phyloP scores from a whole-genome alignment of 176 grass and related monocot genomes.

The Rhynchospora pubera region DNA sequence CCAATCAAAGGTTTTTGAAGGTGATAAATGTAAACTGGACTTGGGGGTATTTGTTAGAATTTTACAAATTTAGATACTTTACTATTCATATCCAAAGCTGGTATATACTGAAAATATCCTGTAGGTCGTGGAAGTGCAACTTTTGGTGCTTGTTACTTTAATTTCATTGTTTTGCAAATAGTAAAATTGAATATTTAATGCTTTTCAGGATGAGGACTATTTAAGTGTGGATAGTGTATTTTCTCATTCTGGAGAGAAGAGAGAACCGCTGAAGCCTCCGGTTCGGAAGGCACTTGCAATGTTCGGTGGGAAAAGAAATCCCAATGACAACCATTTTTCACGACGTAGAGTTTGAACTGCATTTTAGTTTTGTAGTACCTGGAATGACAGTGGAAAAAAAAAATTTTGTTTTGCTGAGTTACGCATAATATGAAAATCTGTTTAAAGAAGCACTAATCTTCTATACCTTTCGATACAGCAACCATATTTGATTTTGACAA shows the following conservation, averaged over 20 bases:
- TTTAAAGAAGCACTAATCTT: neutral
- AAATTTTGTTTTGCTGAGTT: neutral
- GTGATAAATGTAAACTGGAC: neutral
- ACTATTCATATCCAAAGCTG: neutral
- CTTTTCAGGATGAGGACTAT: constrained; percentile 60
- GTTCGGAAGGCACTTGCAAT: constrained; percentile 74
- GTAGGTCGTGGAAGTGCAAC: neutral
- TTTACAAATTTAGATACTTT: neutral
- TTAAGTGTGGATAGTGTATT: constrained; percentile 62
- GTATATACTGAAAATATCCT: neutral
- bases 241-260: constrained; percentile 59
- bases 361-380: neutral
- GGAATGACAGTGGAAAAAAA: neutral
- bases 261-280: constrained; percentile 68
- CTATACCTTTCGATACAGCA: neutral
- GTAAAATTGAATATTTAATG: constrained; percentile 13
- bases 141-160: neutral
- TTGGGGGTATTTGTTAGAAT: neutral
- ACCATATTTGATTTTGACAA: neutral
- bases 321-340: constrained; percentile 95
- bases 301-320: constrained; percentile 89
- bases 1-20: neutral
- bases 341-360: constrained; percentile 44
- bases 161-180: neutral
- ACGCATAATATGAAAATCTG: neutral